Percentiles rank a stretch among this genome's conserved stretches.
phyloP scores from a whole-genome alignment of 2,329 filamentous ascomycete genomes.

The Blumeria graminis region DNA sequence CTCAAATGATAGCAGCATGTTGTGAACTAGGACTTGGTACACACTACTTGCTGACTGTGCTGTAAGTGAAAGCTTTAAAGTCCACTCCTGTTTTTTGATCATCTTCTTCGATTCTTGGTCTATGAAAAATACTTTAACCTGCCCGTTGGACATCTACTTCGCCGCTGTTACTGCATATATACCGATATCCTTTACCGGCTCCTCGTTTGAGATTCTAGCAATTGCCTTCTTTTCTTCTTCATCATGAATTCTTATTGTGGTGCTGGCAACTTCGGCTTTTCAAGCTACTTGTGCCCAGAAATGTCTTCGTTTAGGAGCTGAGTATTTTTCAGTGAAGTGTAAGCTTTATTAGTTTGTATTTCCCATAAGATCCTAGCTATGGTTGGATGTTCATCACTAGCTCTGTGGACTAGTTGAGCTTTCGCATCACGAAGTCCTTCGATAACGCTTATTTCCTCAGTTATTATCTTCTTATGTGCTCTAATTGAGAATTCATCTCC shows the following conservation, averaged over 20 bases:
- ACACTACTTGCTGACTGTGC: background rate
- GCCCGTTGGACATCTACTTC: background rate
- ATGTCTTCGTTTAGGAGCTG: background rate
- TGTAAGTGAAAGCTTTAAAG: background rate
- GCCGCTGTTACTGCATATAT: background rate
- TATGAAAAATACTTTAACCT: background rate
- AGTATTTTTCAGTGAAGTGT: background rate
- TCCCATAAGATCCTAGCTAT: background rate
- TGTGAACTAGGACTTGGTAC: background rate
- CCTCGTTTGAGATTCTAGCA: background rate
- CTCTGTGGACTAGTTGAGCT: background rate
- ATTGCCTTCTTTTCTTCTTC: background rate
- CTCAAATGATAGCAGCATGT: background rate
- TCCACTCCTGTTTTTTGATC: background rate
- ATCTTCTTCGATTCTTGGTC: background rate
- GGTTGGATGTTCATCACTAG: constrained; percentile 2
- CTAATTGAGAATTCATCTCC: background rate
- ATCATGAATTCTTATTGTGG: background rate
- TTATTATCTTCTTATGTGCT: background rate
- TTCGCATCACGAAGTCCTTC: background rate
- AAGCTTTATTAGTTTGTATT: background rate
- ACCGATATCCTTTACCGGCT: background rate
- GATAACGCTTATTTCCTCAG: background rate
- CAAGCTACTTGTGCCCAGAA: too few species aligned
- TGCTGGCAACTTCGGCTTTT: background rate